A percentile compares a stretch with the other conserved stretches of the same genome.
phyloP scores from a whole-genome alignment of 495 filamentous ascomycete genomes.

The Podospora sp. region DNA sequence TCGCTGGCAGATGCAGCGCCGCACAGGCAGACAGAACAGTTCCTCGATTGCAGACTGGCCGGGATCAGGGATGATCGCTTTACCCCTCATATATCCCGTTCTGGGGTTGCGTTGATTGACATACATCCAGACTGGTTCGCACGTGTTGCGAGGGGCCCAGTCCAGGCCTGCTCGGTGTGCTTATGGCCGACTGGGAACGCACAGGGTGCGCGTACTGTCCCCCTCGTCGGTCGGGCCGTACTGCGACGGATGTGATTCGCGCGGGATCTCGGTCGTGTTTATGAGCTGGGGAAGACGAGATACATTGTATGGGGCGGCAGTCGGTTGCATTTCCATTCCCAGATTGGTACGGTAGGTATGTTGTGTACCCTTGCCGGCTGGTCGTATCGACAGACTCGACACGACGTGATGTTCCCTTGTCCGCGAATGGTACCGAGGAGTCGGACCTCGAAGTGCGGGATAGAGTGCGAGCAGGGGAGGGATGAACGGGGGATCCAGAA shows the following conservation, averaged over 20 bases:
- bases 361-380: background rate
- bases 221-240: conserved; percentile 1
- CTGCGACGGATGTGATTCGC: conserved; percentile 20
- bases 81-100: conserved; percentile 30
- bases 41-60: background rate
- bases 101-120: conserved; percentile 10
- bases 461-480: conserved; percentile 1
- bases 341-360: conserved; percentile 4
- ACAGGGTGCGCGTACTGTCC: no score
- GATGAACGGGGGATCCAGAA: background rate
- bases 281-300: conserved; percentile 15
- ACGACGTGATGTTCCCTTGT: background rate
- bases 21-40: conserved; percentile 5
- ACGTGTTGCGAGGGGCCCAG: background rate
- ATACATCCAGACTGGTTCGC: background rate
- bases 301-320: background rate
- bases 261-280: conserved; percentile 13
- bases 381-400: no score
- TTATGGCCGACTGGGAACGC: conserved; percentile 3
- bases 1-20: background rate
- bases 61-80: conserved; percentile 14
- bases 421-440: background rate
- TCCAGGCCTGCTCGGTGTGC: conserved; percentile 20
- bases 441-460: background rate
- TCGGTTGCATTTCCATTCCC: conserved; percentile 9